Base-by-base conservation (phyloP, 768 basidiomycete genomes). In the Coprinellus micaceus region DNA sequence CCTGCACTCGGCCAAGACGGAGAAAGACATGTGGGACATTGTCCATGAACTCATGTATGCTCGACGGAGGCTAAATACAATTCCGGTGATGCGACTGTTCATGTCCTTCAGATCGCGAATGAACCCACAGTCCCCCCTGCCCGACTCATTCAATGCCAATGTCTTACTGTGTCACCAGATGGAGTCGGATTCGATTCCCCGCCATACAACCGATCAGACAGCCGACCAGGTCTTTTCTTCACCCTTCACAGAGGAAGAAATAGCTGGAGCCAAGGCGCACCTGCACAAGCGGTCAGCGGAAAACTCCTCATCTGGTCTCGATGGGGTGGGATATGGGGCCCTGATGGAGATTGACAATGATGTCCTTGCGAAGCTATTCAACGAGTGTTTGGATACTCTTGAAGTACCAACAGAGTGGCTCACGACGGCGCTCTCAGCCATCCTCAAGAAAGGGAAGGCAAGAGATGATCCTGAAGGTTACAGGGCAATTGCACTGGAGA, bases 401-500 rank as follows among this genome's bases (percentile, higher is more conserved):
- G 58, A 61, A 17, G 52, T 54, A 4, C 66, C 64, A 2, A 30
- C 54, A 10, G 25, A 40, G 2, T 67, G 66, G 64, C 54, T 63
- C 0, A 56, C 45, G 1, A 61, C 66, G 17, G 24, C 59, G 10
- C 28, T 67, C 1, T 37, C 62, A 10, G 63, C 58, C 3, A 45
- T 65, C 21, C 61, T 61, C 2, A 70, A 70, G 54, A 59, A 54
- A 11, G 61, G 56, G 1, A 64, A 65, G 52, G 52, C 60, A 7
- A 46, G 28, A 10, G n/a, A 24, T 9, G 53, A 64, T 4, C 56
- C 68, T 0, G 57, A 64, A 0, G 64, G 59, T 61, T 72, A 69
- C 52, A 46, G 67, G 7, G 49, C 60, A 0, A 67, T 72, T 17
- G 67, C 64, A 2, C 59, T 71, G 0, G 71, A 72, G 52, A 62